Evolutionary conservation across 306 rosid species (phyloP), one percentile per base, ranked within the genome.

Genomic region (Sphenostylis stenocarpa): DNA sequence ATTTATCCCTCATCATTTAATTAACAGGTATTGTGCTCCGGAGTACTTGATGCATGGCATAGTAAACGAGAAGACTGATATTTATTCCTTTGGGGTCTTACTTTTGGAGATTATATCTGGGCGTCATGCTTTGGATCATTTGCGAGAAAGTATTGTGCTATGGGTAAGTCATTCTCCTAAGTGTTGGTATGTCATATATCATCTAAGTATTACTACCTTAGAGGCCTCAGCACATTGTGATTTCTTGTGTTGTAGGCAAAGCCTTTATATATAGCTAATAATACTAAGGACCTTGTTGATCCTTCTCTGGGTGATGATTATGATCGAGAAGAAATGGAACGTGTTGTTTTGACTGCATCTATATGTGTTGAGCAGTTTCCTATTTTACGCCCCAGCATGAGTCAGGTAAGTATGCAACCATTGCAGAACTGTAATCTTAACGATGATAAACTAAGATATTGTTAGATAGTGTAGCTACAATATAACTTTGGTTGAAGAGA

Each of bases 21-120:
- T 79, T 72, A 84, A 48, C 88, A 94, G 98, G 79, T 94, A 94
- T 84, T 87, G 90, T 62, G 98, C 97, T 65, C 98, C 97, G 10
- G 98, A 94, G 58, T 91, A 94, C 81, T 74, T 90, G 86, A 86
- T 82, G 90, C 94, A 86, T 53, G 98, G 97, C 75, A 82, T 85
- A 69, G 91, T 91, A 15, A 84, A 85, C 13, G 98, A 94, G 82
- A 94, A 94, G 81, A 94, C 91, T 12, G 97, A 94, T 73, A 92
- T 94, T 70, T 91, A 86, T 60, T 84, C 97, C 5, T 94, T 91
- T 23, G 97, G 96, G 33, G 87, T 94, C 78, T 79, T 94, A 6
- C 92, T 94, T 48, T 73, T 94, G 81, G 98, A 91, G 89, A 86
- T 94, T 58, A 72, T 94, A 72, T 87, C 90, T 2, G 97, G 98